Base-by-base conservation (phyloP, 305 asterid species). In the Plantago coronopus region DNA sequence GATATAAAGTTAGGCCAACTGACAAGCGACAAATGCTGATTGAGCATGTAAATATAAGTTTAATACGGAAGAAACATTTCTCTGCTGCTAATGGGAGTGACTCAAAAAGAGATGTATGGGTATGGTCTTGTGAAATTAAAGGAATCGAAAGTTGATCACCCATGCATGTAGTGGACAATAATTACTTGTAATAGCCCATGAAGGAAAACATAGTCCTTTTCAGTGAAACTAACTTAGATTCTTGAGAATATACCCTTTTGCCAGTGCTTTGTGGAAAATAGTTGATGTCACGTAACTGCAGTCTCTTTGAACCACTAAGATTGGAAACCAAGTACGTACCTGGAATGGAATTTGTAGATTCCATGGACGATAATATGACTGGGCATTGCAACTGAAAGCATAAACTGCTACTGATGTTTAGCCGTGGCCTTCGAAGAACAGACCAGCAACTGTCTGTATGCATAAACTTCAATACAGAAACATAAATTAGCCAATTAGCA, bases 111-210 rank as follows among this genome's bases (percentile, higher is more conserved):
- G 45, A 61, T 47, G 70, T 53, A 62, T 42, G 17, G 66, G 66
- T 22, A 62, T 57, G 40, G 61, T 54, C 55, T 10, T 18, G 56
- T 56, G 17, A 61, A 48, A 65, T 16, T 47, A 54, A 20, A 64
- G 67, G 48, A 43, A 56, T 64, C 42, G 64, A 31, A 25, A 34
- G 27, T 23, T 53, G 59, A 48, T 54, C 40, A 58, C 54, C 56
- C 56, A 66, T 67, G 38, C 65, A 62, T 51, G 69, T 63, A 65
- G 76, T 69, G 82, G 79, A 59, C 66, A 69, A 63, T 51, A 64
- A 54, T 67, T 70, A 62, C 80, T 68, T 62, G 59, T 55, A 48
- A 72, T 62, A 20, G 38, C 57, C 47, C 17, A 65, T 62, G 42
- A 54, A 22, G 51, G 58, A 31, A 62, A 31, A 51, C n/a, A 69